Evolutionary conservation across 2,329 filamentous ascomycete species (phyloP).

Genomic region (Aureobasidium sp.): DNA sequence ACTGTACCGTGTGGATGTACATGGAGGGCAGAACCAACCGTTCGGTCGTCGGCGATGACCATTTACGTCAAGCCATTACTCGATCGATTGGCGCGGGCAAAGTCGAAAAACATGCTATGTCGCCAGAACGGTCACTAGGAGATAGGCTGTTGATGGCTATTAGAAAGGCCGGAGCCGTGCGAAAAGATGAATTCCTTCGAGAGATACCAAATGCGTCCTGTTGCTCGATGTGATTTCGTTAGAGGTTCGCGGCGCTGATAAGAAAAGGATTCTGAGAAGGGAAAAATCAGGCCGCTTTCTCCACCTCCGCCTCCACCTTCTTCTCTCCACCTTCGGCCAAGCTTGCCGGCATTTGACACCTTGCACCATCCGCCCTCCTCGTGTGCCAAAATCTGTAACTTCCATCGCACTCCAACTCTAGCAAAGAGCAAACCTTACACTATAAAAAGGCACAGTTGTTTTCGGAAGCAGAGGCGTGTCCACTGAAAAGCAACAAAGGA

Average conservation of each 20-base stretch:
- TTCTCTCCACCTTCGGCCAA: not conserved
- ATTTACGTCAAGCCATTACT: constrained; percentile 6
- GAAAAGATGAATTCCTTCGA: not conserved
- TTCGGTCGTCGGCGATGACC: constrained; percentile 9
- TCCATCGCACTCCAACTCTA: too few species aligned
- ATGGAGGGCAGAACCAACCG: not conserved
- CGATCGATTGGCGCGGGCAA: not conserved
- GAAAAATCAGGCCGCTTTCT: not conserved
- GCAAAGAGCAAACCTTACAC: too few species aligned
- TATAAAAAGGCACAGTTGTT: too few species aligned
- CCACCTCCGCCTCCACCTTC: not conserved
- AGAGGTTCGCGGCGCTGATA: constrained; percentile 6
- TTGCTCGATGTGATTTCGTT: constrained; percentile 13
- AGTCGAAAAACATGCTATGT: not conserved
- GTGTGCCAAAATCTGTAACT: too few species aligned
- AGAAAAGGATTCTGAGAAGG: not conserved
- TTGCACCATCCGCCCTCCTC: not conserved
- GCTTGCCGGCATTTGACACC: not conserved
- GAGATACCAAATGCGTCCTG: not conserved
- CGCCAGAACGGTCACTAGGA: not conserved
- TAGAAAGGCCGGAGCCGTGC: constrained; percentile 9
- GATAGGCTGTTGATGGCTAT: not conserved
- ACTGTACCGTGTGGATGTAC: constrained; percentile 3
- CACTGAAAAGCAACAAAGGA: too few species aligned
- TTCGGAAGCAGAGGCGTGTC: too few species aligned